Evolutionary conservation across 371 early-diverging fungal genomes (phyloP), one percentile per base, ranked within the genome.

Genomic region (Funneliformis caledonium): DNA sequence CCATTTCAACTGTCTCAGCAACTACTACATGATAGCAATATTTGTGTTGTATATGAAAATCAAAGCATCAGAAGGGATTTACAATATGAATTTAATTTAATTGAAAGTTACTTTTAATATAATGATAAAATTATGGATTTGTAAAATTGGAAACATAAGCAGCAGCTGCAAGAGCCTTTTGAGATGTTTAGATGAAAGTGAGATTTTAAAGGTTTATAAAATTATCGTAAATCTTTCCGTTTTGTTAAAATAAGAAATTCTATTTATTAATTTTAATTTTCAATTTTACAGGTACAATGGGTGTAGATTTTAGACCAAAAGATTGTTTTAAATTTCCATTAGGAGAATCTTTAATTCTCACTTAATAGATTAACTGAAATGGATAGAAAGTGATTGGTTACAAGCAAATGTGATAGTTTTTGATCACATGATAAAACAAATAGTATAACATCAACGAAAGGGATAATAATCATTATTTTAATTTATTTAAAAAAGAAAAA

Each of bases 241-340:
- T 19, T 19, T 3, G 19, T 31, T 33, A 31, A 64, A n/a, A 60
- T 60, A 60, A 26, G 6, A 9, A 64, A 16, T 64, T 33, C 62
- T 22, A 43, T 45, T 22, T 62, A 12, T 42, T 76, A 45, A 76
- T 9, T 4, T 62, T 42, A 74, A 22, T 16, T 60, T 19, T 31
- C 2, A 14, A 16, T 75, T 83, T 11, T 81, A 80, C 80, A 90
- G 86, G 86, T 89, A 47, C 88, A 90, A 7, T 91, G 91, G 91
- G 90, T 14, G 90, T 90, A 78, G 92, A 91, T 2, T 91, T 89
- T 81, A 91, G 91, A 5, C 92, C 92, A 5, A 86, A 89, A 70
- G 88, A 89, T 50, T 87, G 85, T 65, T 91, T 90, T 81, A 86
- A 88, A 73, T 91, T 90, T 75, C 81, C 82, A 1, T 75, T 82